These are phyloP conservation scores for Sporothrix curviconia DNA, from an alignment of 2,329 filamentous ascomycete species.

Conservation along the genomic window DNA sequence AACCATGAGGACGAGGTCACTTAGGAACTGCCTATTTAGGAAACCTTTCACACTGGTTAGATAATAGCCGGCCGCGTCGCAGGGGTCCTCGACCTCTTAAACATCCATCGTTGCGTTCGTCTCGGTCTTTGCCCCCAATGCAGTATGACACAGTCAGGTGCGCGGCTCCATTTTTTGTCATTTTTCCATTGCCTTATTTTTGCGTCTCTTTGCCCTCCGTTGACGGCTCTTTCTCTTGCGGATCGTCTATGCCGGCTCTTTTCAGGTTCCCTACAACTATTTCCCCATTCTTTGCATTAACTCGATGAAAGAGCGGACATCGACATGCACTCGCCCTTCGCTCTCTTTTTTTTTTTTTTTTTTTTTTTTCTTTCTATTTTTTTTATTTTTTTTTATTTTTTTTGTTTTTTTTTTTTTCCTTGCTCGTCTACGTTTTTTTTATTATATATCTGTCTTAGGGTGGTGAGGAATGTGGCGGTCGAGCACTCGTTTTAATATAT, in stretches of 20 bases:
- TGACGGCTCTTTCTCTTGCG: too few species aligned
- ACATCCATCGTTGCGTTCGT: neutral
- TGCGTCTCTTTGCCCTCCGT: neutral
- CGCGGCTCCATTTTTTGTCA: neutral
- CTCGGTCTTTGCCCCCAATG: conserved; percentile 2
- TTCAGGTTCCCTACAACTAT: neutral
- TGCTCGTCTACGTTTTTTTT: too few species aligned
- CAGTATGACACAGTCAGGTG: conserved; percentile 8
- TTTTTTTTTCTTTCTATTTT: neutral
- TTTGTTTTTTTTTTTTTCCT: too few species aligned
- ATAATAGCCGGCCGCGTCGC: conserved; percentile 1
- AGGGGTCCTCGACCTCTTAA: neutral
- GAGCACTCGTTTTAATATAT: too few species aligned
- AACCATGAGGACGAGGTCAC: neutral
- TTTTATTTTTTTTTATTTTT: too few species aligned
- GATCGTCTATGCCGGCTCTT: too few species aligned
- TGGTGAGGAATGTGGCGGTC: too few species aligned
- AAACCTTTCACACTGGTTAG: neutral
- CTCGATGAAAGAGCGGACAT: conserved; percentile 5
- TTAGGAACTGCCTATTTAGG: conserved; percentile 14
- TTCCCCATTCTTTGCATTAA: neutral
- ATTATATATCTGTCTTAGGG: too few species aligned
- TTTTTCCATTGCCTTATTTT: neutral
- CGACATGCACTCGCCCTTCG: neutral
- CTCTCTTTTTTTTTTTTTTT: neutral